Evolutionary conservation across 2,329 filamentous ascomycete genomes (phyloP).

Genomic region (Neofusicoccum parvum): DNA sequence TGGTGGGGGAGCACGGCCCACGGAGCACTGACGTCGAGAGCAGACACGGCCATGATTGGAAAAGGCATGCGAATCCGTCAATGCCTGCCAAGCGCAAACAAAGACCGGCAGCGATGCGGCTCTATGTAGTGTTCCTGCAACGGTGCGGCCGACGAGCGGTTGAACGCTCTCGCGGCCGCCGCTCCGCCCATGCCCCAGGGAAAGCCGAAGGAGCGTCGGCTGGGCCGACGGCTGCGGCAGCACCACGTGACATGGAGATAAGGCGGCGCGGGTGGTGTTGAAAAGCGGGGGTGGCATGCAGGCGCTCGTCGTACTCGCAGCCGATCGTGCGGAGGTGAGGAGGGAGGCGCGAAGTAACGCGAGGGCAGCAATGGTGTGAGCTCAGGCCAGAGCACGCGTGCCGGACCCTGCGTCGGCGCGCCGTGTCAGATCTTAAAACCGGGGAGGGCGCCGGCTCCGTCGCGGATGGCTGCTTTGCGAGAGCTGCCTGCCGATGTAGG

Average conservation of each 20-base stretch:
- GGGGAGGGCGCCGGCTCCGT: neutral
- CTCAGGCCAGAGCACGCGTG: neutral
- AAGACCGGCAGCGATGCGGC: neutral
- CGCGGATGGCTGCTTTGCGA: neutral
- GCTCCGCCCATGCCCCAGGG: neutral
- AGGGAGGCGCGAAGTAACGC: neutral
- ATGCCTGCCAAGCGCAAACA: neutral
- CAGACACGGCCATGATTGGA: constrained; percentile 2
- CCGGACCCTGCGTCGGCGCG: neutral
- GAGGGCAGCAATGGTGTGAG: neutral
- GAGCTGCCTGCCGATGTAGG: neutral
- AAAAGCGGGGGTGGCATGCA: neutral
- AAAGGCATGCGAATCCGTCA: constrained; percentile 1
- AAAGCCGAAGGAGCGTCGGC: constrained; percentile 6
- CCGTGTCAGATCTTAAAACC: neutral
- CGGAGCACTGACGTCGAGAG: constrained; percentile 2
- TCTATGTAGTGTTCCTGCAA: constrained; percentile 7
- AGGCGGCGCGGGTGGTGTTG: neutral
- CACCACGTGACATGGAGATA: constrained; percentile 6
- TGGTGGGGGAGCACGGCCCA: constrained; percentile 15
- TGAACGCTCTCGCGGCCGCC: neutral
- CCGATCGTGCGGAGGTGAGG: neutral
- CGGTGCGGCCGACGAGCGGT: constrained; percentile 5
- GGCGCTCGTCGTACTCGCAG: neutral
- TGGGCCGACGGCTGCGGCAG: neutral